Evolutionary conservation across 805 yeast species (phyloP).

Genomic region (Komagataella kurtzmanii): DNA sequence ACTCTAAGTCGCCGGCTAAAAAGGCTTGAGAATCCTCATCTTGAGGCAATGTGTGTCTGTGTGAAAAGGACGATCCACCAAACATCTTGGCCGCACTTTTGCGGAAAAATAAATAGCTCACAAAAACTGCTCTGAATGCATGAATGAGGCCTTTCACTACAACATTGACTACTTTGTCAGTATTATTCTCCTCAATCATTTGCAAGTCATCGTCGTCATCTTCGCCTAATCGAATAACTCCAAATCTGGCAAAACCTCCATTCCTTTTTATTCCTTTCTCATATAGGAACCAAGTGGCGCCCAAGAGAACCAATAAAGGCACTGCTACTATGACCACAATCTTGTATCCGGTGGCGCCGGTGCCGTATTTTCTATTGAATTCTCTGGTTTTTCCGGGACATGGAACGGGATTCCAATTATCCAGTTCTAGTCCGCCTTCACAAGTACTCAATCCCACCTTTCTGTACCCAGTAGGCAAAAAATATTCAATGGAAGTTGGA

Average conservation of each 20-base stretch:
- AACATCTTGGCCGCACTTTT: slow-evolving; percentile 52
- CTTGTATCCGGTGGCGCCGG: slow-evolving; percentile 40
- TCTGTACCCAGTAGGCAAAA: slow-evolving; percentile 88
- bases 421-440: slow-evolving; percentile 64
- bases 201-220: slow-evolving; percentile 27
- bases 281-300: slow-evolving; percentile 57
- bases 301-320: slow-evolving; percentile 40
- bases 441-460: slow-evolving; percentile 79
- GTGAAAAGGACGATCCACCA: slow-evolving; percentile 74
- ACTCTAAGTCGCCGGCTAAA: not conserved
- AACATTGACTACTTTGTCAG: slow-evolving; percentile 45
- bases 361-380: slow-evolving; percentile 31
- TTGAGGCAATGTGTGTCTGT: slow-evolving; percentile 22
- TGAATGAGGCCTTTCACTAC: slow-evolving; percentile 46
- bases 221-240: slow-evolving; percentile 76
- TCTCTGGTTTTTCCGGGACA: slow-evolving; percentile 83
- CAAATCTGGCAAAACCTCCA: slow-evolving; percentile 67
- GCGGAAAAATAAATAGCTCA: slow-evolving; percentile 6
- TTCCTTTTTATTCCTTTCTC: slow-evolving; percentile 70
- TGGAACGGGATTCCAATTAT: slow-evolving; percentile 47
- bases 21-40: not conserved
- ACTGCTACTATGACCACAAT: slow-evolving; percentile 38
- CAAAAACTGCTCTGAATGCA: slow-evolving; percentile 23
- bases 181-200: slow-evolving; percentile 44
- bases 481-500: slow-evolving; percentile 50